Evolutionary conservation across 768 basidiomycete genomes (phyloP).

Genomic region (Boletus reticuloceps): DNA sequence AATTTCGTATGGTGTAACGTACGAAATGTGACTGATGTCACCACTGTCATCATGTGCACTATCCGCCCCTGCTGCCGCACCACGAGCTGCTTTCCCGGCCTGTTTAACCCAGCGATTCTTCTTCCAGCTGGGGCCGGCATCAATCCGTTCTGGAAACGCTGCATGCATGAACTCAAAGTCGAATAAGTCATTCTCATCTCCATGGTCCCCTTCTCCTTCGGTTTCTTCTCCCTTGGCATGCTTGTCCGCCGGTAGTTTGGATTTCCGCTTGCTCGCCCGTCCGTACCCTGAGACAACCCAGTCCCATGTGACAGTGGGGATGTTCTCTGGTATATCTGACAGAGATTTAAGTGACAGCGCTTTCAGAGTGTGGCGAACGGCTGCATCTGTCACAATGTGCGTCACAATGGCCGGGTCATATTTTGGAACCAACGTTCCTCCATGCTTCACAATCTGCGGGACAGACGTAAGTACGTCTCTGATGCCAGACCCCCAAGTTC

Average conservation of each 20-base stretch:
- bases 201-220: background rate
- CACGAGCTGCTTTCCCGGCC: background rate
- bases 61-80: background rate
- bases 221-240: conserved; percentile 17
- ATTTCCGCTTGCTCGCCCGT: conserved; percentile 16
- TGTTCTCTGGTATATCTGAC: conserved; percentile 58
- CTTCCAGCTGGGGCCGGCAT: conserved; percentile 37
- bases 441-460: conserved; percentile 57
- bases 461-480: conserved; percentile 2
- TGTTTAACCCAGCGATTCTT: conserved; percentile 5
- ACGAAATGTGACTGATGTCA: conserved; percentile 51
- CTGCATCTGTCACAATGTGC: conserved; percentile 60
- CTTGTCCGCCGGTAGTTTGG: background rate
- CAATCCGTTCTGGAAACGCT: conserved; percentile 46
- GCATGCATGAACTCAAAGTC: conserved; percentile 45
- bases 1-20: conserved; percentile 18
- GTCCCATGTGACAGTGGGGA: conserved; percentile 62
- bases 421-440: conserved; percentile 56
- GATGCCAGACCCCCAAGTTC: background rate
- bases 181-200: conserved; percentile 16
- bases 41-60: conserved; percentile 12
- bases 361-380: conserved; percentile 24
- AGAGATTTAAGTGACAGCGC: conserved; percentile 49
- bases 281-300: conserved; percentile 52
- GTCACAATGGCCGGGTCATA: conserved; percentile 60